Base-by-base conservation (phyloP, 2,329 filamentous ascomycete species). In the Botrytis fabae region DNA sequence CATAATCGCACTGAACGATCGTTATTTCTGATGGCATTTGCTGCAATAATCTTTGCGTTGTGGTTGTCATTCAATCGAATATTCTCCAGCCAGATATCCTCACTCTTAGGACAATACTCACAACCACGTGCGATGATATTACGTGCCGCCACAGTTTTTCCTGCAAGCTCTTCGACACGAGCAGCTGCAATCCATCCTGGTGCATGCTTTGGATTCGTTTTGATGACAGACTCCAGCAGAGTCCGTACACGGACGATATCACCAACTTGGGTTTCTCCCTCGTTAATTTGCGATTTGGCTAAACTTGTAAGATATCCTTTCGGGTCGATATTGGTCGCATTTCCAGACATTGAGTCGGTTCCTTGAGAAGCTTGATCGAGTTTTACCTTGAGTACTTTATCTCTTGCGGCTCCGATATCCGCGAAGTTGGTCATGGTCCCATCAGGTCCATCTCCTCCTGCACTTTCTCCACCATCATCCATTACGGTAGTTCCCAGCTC, bases 371-470 rank as follows among this genome's bases (percentile, higher is more conserved):
- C 95, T 80, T 97, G 93, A 79, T 98, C 95, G 60, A 99, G 86
- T 77, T 93, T 91, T n/a, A 97, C 95, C 81, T 97, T 92, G 70
- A 99, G 87, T 59, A 98, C 96, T 83, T 97, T 98, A 84, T 98
- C 94, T 84, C 96, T 91, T 32, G 96, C 97, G 62, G 95, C 94
- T 83, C 97, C 96, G 75, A 99, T 98, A 82, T 97, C 93, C 62
- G 95, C 95, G 81, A 99, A 99, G 81, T 99, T 98, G 18, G 95
- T 99, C 89, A 97, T 96, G 1, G 94, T 97, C 2, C 95, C 95
- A 79, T 97, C 94, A 4, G 83, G 81, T 20, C 70, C 70, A 57
- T 72, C 70, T 4, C 61, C 38, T 68, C 82, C 83, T 73, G 91
- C 88, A 42, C 44, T 73, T 25, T 73, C 83, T n/a, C 86, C 83